Evolutionary conservation across 345 rosid genomes (phyloP).

Genomic region (Citropsis articulata): DNA sequence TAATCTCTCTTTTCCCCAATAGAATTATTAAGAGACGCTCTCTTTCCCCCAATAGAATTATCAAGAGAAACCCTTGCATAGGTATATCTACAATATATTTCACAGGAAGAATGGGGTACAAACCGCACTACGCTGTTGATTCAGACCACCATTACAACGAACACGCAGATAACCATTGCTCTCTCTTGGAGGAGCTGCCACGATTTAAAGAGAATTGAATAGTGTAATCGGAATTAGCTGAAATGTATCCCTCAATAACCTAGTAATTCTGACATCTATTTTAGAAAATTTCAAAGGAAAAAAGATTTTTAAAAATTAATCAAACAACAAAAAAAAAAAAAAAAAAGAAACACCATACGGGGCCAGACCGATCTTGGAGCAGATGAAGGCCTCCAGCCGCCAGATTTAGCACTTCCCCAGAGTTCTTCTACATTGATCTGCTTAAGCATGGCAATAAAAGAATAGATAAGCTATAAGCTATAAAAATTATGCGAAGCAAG

Average conservation of each 20-base stretch:
- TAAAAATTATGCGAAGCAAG: not conserved
- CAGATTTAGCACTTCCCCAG: slow-evolving; percentile 85
- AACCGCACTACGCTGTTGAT: slow-evolving; percentile 99
- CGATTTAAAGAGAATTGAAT: slow-evolving; percentile 2
- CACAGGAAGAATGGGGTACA: slow-evolving; percentile 25
- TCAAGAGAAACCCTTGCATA: not conserved
- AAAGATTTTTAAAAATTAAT: too few species aligned
- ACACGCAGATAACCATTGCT: slow-evolving; percentile 92
- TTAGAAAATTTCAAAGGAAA: not conserved
- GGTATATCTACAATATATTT: not conserved
- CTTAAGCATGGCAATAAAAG: slow-evolving; percentile 16
- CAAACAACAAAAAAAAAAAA: slow-evolving; percentile 1
- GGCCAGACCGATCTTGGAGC: slow-evolving; percentile 96
- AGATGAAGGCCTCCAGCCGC: slow-evolving; percentile 96
- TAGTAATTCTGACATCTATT: not conserved
- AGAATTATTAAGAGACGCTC: not conserved
- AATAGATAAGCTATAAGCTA: not conserved
- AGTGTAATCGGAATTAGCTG: not conserved
- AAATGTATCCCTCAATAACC: not conserved
- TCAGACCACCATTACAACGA: slow-evolving; percentile 96
- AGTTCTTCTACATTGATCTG: slow-evolving; percentile 77
- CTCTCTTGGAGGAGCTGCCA: slow-evolving; percentile 83
- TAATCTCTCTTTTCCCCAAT: not conserved
- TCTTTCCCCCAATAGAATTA: not conserved
- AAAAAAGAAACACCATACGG: slow-evolving; percentile 32